Percentiles rank a stretch among this genome's conserved stretches.
Evolutionary conservation across 1,139 yeast species (phyloP).

Genomic region (Debaryomyces subglobosus): DNA sequence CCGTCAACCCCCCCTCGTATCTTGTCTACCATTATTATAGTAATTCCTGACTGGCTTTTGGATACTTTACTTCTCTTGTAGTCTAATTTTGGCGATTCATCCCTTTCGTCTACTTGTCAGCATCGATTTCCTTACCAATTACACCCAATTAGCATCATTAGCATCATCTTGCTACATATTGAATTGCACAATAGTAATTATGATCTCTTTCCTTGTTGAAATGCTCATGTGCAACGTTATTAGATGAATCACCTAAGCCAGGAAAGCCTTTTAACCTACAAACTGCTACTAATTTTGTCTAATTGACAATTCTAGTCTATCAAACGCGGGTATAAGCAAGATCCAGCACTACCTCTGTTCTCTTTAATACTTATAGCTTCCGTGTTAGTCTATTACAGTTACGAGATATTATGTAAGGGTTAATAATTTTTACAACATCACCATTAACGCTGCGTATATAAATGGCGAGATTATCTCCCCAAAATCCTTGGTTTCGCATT

Average conservation of each 20-base stretch:
- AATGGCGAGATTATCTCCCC: neutral
- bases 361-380: neutral
- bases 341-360: neutral
- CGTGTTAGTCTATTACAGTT: neutral
- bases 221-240: no score
- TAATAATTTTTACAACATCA: neutral
- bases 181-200: no score
- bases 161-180: no score
- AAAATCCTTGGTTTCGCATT: neutral
- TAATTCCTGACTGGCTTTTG: neutral
- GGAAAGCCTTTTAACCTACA: neutral
- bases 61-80: neutral
- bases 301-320: neutral
- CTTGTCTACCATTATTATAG: neutral
- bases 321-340: neutral
- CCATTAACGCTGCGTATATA: neutral
- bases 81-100: no score
- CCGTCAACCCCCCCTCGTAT: neutral
- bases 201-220: no score
- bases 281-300: neutral
- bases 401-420: conserved; percentile 1
- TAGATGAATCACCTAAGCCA: no score
- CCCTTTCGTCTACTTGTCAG: no score
- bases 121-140: no score
- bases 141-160: no score